A percentile compares a stretch with the other conserved stretches of the same genome.
These are phyloP conservation scores for Pezicula neosporulosa DNA, from an alignment of 2,329 filamentous ascomycete genomes.

Conservation along the genomic window DNA sequence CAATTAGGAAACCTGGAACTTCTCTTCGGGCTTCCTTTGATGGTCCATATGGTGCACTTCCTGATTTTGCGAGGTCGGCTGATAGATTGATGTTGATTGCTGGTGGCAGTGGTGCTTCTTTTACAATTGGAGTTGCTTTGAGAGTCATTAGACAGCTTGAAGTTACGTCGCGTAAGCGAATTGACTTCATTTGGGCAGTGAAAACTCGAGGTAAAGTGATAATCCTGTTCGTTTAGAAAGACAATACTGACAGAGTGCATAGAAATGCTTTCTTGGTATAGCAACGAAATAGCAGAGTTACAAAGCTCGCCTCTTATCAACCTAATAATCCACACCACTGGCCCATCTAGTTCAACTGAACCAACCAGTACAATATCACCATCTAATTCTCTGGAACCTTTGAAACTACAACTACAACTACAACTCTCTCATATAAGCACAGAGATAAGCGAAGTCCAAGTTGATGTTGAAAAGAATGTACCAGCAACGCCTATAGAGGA, in stretches of 20 bases:
- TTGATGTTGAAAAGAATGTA: background rate
- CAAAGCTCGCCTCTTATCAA: slow-evolving; percentile 19
- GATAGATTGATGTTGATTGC: slow-evolving; percentile 54
- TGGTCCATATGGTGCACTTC: slow-evolving; percentile 53
- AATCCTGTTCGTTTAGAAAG: too few relatives aligned
- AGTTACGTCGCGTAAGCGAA: slow-evolving; percentile 28
- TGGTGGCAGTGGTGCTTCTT: slow-evolving; percentile 57
- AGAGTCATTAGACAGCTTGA: slow-evolving; percentile 40
- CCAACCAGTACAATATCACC: background rate
- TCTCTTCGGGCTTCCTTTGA: slow-evolving; percentile 48
- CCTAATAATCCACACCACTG: slow-evolving; percentile 22
- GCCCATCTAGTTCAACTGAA: background rate
- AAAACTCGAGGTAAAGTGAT: slow-evolving; percentile 34
- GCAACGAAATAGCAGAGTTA: slow-evolving; percentile 20
- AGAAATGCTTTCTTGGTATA: slow-evolving; percentile 23
- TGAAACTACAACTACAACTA: background rate
- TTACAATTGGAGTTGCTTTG: slow-evolving; percentile 45
- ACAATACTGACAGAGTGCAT: slow-evolving; percentile 1
- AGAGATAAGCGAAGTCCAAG: too few relatives aligned
- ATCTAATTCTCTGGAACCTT: background rate
- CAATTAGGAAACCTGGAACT: slow-evolving; percentile 42
- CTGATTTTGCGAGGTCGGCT: slow-evolving; percentile 41
- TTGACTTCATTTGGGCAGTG: slow-evolving; percentile 46
- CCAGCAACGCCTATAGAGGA: background rate
- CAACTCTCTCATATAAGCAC: background rate